phyloP scores from a whole-genome alignment of 176 grass and related monocot species.

The Hyparrhenia diplandra region DNA sequence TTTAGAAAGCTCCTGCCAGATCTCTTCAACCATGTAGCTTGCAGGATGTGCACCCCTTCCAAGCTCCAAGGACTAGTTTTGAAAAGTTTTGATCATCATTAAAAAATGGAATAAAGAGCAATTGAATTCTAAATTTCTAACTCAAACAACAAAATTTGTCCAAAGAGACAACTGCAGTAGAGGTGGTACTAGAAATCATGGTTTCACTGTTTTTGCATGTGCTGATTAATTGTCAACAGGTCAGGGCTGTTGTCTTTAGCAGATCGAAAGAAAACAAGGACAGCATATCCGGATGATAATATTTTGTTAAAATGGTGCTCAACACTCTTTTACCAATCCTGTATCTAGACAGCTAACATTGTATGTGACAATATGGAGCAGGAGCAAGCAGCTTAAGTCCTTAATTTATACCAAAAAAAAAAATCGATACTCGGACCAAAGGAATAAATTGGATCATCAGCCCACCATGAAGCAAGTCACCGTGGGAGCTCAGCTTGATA shows the following conservation, averaged over 20 bases:
- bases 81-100: slow-evolving; percentile 17
- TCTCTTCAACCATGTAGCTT: slow-evolving; percentile 83
- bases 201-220: neutral
- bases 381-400: neutral
- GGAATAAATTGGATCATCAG: neutral
- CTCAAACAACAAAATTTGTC: slow-evolving; percentile 11
- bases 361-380: neutral
- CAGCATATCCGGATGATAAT: neutral
- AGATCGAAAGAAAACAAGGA: neutral
- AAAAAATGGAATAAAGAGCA: slow-evolving; percentile 12
- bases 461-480: neutral
- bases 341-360: neutral
- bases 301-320: neutral
- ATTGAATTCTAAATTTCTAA: slow-evolving; percentile 6
- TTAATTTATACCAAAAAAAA: neutral
- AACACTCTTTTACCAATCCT: neutral
- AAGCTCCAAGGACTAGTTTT: slow-evolving; percentile 78
- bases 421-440: neutral
- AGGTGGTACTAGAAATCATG: neutral
- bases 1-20: slow-evolving; percentile 72
- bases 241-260: neutral
- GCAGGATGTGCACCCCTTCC: slow-evolving; percentile 66
- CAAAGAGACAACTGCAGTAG: neutral
- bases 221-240: neutral
- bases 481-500: neutral